phyloP scores from a whole-genome alignment of 2,329 filamentous ascomycete genomes.

The Sarocladium oryzae region DNA sequence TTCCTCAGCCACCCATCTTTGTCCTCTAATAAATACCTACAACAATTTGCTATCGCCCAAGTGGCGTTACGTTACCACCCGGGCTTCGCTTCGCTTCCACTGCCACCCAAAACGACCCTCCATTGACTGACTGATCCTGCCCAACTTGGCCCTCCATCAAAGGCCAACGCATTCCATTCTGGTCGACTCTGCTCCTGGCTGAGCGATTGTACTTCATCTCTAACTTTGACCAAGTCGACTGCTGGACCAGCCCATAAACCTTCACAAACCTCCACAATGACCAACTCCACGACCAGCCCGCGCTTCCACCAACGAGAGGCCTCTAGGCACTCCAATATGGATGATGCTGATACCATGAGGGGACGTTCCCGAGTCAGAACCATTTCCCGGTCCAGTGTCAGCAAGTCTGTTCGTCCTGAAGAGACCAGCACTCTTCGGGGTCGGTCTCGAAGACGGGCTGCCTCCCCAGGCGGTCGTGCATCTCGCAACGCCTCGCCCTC shows the following conservation, averaged over 20 bases:
- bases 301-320: not conserved
- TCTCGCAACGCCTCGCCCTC: slow-evolving; percentile 28
- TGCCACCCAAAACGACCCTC: not conserved
- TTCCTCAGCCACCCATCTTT: slow-evolving; percentile 1
- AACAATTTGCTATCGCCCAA: not conserved
- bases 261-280: not conserved
- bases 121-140: not conserved
- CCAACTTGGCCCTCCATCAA: slow-evolving; percentile 1
- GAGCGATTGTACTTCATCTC: not conserved
- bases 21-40: not conserved
- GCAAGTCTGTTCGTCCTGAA: slow-evolving; percentile 27
- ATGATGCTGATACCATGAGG: slow-evolving; percentile 17
- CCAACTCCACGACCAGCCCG: not conserved
- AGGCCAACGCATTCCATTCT: not conserved
- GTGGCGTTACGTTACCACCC: too few relatives aligned
- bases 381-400: slow-evolving; percentile 23
- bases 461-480: slow-evolving; percentile 26
- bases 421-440: slow-evolving; percentile 37
- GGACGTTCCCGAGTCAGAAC: slow-evolving; percentile 35
- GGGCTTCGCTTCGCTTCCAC: too few relatives aligned
- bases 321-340: not conserved
- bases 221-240: not conserved
- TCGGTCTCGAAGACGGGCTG: slow-evolving; percentile 32
- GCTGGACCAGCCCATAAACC: not conserved
- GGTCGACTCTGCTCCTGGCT: not conserved